phyloP scores from a whole-genome alignment of 2,329 filamentous ascomycete genomes.

The Penicillium sp. region DNA sequence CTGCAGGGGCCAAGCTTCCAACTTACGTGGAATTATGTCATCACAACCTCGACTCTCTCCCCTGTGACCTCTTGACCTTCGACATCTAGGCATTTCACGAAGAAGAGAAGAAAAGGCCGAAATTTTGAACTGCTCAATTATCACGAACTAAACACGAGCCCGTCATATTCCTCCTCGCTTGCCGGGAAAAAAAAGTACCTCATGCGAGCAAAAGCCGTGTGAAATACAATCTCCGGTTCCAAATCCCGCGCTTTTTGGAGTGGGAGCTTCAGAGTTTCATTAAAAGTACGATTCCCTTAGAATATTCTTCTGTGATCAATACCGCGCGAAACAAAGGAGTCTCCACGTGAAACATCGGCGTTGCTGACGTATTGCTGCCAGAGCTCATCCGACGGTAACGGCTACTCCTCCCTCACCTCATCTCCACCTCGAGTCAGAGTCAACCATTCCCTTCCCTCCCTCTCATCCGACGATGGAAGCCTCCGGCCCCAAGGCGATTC shows the following conservation, averaged over 20 bases:
- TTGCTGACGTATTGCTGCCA: slow-evolving; percentile 28
- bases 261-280: slow-evolving; percentile 19
- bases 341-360: neutral
- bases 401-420: slow-evolving; percentile 20
- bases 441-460: slow-evolving; percentile 16
- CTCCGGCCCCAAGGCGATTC: slow-evolving; percentile 32
- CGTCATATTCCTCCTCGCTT: slow-evolving; percentile 4
- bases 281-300: slow-evolving; percentile 13
- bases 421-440: slow-evolving; percentile 20
- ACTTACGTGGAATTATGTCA: slow-evolving; percentile 30
- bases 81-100: neutral
- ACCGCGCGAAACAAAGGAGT: neutral
- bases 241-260: slow-evolving; percentile 18
- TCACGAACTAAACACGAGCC: neutral
- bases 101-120: neutral
- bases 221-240: slow-evolving; percentile 25
- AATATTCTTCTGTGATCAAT: neutral
- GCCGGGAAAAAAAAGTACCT: slow-evolving; percentile 11
- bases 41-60: slow-evolving; percentile 13
- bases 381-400: slow-evolving; percentile 27
- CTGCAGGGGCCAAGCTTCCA: slow-evolving; percentile 16
- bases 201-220: slow-evolving; percentile 30
- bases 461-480: slow-evolving; percentile 36
- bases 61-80: slow-evolving; percentile 8
- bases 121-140: neutral